Percentiles rank a stretch among this genome's conserved stretches.
These are phyloP conservation scores for Selenicereus undatus DNA, from an alignment of 148 eudicot species.

Conservation along the genomic window DNA sequence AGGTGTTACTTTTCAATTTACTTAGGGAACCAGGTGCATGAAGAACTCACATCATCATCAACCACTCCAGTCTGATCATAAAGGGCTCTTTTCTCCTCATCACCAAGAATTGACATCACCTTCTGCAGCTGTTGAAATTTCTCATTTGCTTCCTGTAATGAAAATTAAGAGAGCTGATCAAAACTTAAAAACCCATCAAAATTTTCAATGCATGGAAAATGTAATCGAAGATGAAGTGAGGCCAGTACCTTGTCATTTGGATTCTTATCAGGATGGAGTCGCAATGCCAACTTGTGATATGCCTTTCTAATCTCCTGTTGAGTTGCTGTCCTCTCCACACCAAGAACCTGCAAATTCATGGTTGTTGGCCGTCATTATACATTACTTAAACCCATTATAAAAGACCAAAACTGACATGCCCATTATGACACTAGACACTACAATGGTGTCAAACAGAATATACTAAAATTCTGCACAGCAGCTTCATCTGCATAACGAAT, in stretches of 20 bases:
- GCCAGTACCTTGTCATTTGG: slow-evolving; percentile 78
- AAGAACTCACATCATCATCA: slow-evolving; percentile 86
- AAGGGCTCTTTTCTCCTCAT: slow-evolving; percentile 85
- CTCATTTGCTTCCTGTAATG: slow-evolving; percentile 74
- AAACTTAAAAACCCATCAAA: neutral
- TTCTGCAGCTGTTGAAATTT: slow-evolving; percentile 96
- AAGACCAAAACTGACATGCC: neutral
- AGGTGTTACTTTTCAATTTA: neutral
- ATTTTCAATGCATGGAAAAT: neutral
- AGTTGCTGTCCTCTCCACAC: slow-evolving; percentile 71
- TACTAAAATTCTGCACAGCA: neutral
- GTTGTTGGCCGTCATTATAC: neutral
- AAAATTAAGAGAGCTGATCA: neutral
- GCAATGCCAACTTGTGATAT: slow-evolving; percentile 82
- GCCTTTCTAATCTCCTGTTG: slow-evolving; percentile 90
- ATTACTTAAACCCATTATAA: neutral
- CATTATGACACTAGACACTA: neutral
- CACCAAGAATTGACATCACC: slow-evolving; percentile 90
- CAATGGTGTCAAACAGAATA: neutral
- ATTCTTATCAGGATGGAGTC: slow-evolving; percentile 96
- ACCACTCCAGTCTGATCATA: slow-evolving; percentile 94
- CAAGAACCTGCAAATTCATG: slow-evolving; percentile 54
- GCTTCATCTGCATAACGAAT: neutral
- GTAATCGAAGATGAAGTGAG: neutral
- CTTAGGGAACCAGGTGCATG: neutral